Conservation (phyloP, 2,329 filamentous ascomycete genomes). For the Xylaria sp. region DNA sequence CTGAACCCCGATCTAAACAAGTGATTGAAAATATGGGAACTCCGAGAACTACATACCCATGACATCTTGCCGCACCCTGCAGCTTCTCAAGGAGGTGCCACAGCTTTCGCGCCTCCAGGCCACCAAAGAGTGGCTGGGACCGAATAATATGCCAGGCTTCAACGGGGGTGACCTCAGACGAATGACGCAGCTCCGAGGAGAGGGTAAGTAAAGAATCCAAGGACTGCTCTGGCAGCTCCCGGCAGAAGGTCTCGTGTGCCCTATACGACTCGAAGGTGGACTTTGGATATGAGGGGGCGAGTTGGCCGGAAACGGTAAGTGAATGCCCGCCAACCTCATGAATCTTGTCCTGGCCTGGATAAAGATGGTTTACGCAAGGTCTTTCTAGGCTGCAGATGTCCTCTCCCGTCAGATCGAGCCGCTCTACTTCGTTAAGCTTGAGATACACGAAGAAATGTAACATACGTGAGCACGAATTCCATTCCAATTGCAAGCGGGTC, state of each 20-base stretch:
- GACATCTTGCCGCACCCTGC: slow-evolving; percentile 16
- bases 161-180: slow-evolving; percentile 25
- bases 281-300: slow-evolving; percentile 15
- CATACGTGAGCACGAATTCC: slow-evolving; percentile 28
- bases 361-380: slow-evolving; percentile 20
- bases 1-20: not conserved
- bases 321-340: slow-evolving; percentile 19
- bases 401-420: not conserved
- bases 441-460: not conserved
- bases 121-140: slow-evolving; percentile 22
- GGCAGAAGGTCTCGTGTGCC: slow-evolving; percentile 21
- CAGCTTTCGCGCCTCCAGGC: slow-evolving; percentile 7
- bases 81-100: slow-evolving; percentile 12
- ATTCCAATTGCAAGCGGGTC: slow-evolving; percentile 28
- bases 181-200: slow-evolving; percentile 18
- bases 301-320: slow-evolving; percentile 22
- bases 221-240: slow-evolving; percentile 21
- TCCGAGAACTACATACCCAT: slow-evolving; percentile 10
- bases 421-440: not conserved
- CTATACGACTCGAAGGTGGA: slow-evolving; percentile 14
- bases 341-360: slow-evolving; percentile 7
- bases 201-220: slow-evolving; percentile 18
- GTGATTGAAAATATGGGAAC: not conserved
- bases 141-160: slow-evolving; percentile 21
- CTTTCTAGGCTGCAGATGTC: slow-evolving; percentile 11